Conservation (phyloP, 164 flowering plant genomes). For the Paratinospora sagittata region DNA sequence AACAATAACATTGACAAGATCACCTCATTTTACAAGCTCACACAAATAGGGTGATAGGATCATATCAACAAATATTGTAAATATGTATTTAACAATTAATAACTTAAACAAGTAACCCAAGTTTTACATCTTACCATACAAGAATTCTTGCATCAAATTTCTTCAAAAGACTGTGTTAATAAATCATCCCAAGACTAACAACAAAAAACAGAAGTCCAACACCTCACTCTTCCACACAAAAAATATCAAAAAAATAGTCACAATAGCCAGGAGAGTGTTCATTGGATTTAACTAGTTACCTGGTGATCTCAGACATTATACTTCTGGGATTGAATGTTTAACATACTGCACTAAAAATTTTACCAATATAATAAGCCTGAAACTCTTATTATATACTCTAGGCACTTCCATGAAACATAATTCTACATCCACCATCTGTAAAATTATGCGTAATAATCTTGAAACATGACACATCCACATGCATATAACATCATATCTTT, state of each 20-base stretch:
- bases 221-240: background rate
- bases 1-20: too few relatives aligned
- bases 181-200: background rate
- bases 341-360: too few relatives aligned
- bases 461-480: background rate
- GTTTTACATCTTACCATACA: too few relatives aligned
- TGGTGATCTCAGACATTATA: background rate
- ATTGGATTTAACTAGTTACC: background rate
- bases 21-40: too few relatives aligned
- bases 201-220: background rate
- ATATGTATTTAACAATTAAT: too few relatives aligned
- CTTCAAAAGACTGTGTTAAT: background rate
- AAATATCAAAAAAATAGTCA: background rate
- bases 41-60: too few relatives aligned
- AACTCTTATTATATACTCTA: background rate
- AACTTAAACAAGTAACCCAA: too few relatives aligned
- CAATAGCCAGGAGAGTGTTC: background rate
- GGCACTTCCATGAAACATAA: background rate
- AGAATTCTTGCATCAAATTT: too few relatives aligned
- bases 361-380: background rate
- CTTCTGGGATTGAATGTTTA: background rate
- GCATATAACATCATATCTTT: too few relatives aligned
- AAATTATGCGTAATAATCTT: too few relatives aligned
- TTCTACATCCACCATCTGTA: background rate
- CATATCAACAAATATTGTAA: too few relatives aligned